Evolutionary conservation across 2,329 filamentous ascomycete genomes (phyloP).

Genomic region (Dactylonectria macrodidyma): DNA sequence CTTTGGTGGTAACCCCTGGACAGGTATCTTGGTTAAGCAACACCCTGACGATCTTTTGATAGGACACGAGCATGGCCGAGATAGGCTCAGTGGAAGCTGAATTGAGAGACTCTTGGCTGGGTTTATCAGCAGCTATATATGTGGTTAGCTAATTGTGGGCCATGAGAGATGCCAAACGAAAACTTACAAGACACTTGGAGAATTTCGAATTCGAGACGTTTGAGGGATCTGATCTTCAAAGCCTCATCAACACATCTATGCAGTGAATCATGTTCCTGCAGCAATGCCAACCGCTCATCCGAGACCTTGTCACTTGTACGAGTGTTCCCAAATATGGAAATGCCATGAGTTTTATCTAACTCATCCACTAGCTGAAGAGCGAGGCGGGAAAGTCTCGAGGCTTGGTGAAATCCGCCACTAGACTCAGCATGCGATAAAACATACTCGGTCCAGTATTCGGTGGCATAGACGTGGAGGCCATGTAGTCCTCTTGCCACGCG

Average conservation of each 20-base stretch:
- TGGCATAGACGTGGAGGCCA: conserved; percentile 32
- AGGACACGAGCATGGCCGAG: conserved; percentile 4
- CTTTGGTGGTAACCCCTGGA: background rate
- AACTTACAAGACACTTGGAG: background rate
- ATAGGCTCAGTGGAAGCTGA: background rate
- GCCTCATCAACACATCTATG: conserved; percentile 8
- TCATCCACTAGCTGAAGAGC: conserved; percentile 12
- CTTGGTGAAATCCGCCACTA: too few relatives aligned
- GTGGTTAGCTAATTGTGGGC: background rate
- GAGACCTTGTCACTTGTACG: accelerated
- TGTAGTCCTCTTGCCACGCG: conserved; percentile 28
- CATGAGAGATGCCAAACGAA: accelerated
- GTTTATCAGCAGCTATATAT: background rate
- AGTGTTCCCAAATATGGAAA: accelerated
- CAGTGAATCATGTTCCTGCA: conserved; percentile 8
- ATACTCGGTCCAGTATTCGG: conserved; percentile 35
- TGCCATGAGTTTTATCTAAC: background rate
- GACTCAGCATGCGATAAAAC: conserved; percentile 2
- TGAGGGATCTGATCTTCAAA: conserved; percentile 18
- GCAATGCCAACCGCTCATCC: conserved; percentile 1
- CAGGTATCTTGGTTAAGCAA: background rate
- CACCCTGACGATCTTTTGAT: conserved; percentile 18
- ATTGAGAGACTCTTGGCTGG: accelerated
- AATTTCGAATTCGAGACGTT: conserved; percentile 11
- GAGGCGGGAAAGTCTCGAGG: background rate